Conservation (phyloP, 1,139 yeast genomes). For the Yamadazyma mexicana region DNA sequence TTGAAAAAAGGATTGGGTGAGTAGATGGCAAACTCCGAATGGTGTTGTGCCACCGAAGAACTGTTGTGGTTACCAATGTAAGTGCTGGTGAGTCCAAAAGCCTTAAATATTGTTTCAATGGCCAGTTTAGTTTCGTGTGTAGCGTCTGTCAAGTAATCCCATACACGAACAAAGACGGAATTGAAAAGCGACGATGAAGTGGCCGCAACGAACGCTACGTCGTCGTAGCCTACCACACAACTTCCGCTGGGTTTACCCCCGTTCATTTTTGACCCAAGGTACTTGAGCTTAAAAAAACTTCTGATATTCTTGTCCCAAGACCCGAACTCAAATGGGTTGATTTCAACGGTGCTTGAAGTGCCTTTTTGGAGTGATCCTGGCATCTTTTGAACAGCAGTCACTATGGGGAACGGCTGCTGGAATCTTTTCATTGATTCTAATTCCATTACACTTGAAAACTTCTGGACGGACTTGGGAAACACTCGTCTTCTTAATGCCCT, state of each 20-base stretch:
- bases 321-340: slow-evolving; percentile 70
- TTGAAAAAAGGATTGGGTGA: slow-evolving; percentile 75
- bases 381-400: slow-evolving; percentile 35
- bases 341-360: slow-evolving; percentile 42
- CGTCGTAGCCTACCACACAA: slow-evolving; percentile 65
- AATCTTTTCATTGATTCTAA: slow-evolving; percentile 20
- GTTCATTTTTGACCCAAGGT: slow-evolving; percentile 46
- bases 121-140: slow-evolving; percentile 42
- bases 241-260: slow-evolving; percentile 18
- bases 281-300: slow-evolving; percentile 53
- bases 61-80: slow-evolving; percentile 24
- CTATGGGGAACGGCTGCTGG: slow-evolving; percentile 45
- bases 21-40: slow-evolving; percentile 69
- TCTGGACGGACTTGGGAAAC: slow-evolving; percentile 37
- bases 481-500: slow-evolving; percentile 54
- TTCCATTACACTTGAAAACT: slow-evolving; percentile 22
- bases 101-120: slow-evolving; percentile 41
- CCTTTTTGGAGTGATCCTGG: slow-evolving; percentile 21
- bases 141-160: slow-evolving; percentile 40
- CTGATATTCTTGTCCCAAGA: slow-evolving; percentile 58
- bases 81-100: slow-evolving; percentile 56
- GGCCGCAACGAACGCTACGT: slow-evolving; percentile 71
- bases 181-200: slow-evolving; percentile 74
- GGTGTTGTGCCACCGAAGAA: slow-evolving; percentile 25
- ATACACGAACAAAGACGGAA: slow-evolving; percentile 48